A percentile compares a stretch with the other conserved stretches of the same genome.
These are phyloP conservation scores for Ophiocordyceps polyrhachis-furcata DNA, from an alignment of 2,329 filamentous ascomycete genomes.

Conservation along the genomic window DNA sequence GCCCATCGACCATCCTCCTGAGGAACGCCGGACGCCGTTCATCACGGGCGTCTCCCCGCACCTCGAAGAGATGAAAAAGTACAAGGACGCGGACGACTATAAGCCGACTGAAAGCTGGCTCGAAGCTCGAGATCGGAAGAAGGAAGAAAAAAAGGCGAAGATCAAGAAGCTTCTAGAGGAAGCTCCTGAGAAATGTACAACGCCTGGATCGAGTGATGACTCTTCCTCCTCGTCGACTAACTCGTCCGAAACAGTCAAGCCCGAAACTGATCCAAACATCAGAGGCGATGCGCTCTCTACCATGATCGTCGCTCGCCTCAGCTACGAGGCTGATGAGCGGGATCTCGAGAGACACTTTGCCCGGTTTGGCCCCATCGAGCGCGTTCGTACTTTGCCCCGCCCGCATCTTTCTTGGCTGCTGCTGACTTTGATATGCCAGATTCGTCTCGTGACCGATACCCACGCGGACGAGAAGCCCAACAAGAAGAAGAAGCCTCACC, in stretches of 20 bases:
- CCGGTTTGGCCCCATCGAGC: conserved; percentile 83
- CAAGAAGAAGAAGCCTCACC: conserved; percentile 65
- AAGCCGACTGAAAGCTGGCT: conserved; percentile 84
- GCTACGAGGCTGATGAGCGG: conserved; percentile 73
- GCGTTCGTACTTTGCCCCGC: conserved; percentile 32
- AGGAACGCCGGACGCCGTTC: conserved; percentile 57
- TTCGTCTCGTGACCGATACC: conserved; percentile 69
- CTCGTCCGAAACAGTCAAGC: conserved; percentile 42
- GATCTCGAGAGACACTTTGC: conserved; percentile 90
- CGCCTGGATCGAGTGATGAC: background rate
- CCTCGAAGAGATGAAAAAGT: conserved; percentile 53
- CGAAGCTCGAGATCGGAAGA: conserved; percentile 67
- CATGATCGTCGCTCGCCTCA: conserved; percentile 75
- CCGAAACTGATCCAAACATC: conserved; percentile 69
- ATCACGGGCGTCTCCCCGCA: conserved; percentile 59
- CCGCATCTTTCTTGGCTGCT: background rate
- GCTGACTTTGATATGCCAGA: conserved; percentile 29
- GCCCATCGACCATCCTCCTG: conserved; percentile 64
- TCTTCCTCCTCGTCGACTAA: background rate
- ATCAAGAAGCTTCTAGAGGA: conserved; percentile 46
- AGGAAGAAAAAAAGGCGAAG: conserved; percentile 56
- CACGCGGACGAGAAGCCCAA: conserved; percentile 49
- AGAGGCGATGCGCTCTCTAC: conserved; percentile 91
- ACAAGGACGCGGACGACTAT: conserved; percentile 61
- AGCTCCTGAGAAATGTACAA: conserved; percentile 43